Base-by-base conservation (phyloP, 768 basidiomycete species). In the Termitomyces sp. region DNA sequence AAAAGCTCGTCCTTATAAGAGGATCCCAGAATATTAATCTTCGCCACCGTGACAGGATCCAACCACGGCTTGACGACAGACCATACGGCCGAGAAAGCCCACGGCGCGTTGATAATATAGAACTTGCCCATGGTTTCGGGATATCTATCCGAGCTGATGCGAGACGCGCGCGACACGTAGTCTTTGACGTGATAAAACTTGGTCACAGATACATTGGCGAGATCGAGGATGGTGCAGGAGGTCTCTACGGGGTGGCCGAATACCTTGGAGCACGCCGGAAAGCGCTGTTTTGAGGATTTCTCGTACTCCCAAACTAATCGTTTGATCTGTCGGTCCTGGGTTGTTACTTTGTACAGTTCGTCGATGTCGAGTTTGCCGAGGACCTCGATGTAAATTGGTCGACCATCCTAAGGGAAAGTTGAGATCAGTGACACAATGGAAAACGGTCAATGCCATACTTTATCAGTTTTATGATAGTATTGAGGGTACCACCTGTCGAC, bases 71-170 rank as follows among this genome's bases (percentile, higher is more conserved):
- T 96, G 76, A 98, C 83, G 61, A 94, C 68, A 19, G 75, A 68
- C 95, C 95, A 99, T 21, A 96, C 89, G 39, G 88, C 81, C 50
- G 83, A 81, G 77, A 99, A 99, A 51, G 85, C 80, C 86, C 89
- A 98, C 0, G 96, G 96, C 0, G 93, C 91, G 67, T 98, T 98
- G 81, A 97, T 90, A 80, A 98, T 94, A 79, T 91, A 99, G 78
- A 99, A 98, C 69, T 91, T 92, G 76, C 96, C 96, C 96, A 98
- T 93, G 62, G 80, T 84, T 71, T 96, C 92, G 1, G 94, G 91
- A 71, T 94, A 98, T 62, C 89, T 79, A 75, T 97, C 83, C 71
- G 97, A 94, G 11, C 92, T 91, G 70, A 99, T 87, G 27, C 69
- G 67, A 0, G 88, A 75, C 0, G 94, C 90, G 21, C 81, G 71